phyloP scores from a whole-genome alignment of 1,139 yeast species.

The Saccharomycopsis hybrid region DNA sequence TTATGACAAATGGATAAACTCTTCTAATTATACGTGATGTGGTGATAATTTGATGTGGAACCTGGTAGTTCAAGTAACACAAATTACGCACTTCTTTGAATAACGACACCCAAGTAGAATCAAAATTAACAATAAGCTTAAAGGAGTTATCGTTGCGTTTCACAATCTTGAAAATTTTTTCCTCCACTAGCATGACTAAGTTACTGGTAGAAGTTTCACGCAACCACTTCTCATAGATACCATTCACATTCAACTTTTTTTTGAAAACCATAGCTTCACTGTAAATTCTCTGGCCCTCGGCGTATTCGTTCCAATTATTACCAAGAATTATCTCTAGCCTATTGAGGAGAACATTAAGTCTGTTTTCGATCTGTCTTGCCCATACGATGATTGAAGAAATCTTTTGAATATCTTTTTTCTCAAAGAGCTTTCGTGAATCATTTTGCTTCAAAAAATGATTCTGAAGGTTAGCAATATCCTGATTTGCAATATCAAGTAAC shows the following conservation, averaged over 20 bases:
- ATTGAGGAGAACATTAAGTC: constrained; percentile 35
- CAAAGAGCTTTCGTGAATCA: constrained; percentile 31
- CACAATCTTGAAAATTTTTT: constrained; percentile 35
- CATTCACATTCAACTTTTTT: constrained; percentile 40
- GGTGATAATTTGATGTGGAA: constrained; percentile 46
- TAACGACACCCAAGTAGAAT: constrained; percentile 37
- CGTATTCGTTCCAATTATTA: constrained; percentile 63
- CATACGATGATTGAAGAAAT: constrained; percentile 43
- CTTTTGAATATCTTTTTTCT: constrained; percentile 40
- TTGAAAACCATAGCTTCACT: constrained; percentile 42
- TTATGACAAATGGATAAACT: constrained; percentile 53
- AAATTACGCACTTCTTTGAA: constrained; percentile 52
- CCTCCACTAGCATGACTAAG: constrained; percentile 28
- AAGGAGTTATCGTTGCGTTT: constrained; percentile 22
- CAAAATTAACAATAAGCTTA: constrained; percentile 49
- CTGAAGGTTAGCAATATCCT: constrained; percentile 39
- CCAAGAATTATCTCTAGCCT: constrained; percentile 57
- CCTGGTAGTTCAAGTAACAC: constrained; percentile 45
- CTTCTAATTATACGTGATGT: constrained; percentile 41
- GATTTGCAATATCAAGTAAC: constrained; percentile 40
- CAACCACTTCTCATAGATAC: constrained; percentile 45
- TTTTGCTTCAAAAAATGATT: constrained; percentile 34
- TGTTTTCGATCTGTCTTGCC: constrained; percentile 44
- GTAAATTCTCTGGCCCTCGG: constrained; percentile 62
- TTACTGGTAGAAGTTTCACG: constrained; percentile 22